phyloP scores from a whole-genome alignment of 2,329 filamentous ascomycete genomes.

The Leptoxyphium fumago region DNA sequence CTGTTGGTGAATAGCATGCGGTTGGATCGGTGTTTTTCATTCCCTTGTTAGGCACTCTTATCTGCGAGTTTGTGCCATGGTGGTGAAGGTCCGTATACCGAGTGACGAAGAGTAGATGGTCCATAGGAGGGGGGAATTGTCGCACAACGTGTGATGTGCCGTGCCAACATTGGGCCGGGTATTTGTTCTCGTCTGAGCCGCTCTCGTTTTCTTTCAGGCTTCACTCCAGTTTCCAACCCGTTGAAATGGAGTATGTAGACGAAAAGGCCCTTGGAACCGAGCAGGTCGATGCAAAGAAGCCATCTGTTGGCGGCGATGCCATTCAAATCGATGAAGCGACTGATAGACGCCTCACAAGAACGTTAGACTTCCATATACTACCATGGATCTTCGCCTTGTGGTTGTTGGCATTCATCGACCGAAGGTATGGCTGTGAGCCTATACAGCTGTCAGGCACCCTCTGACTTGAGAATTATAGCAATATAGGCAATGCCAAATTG shows the following conservation, averaged over 20 bases:
- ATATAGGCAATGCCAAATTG: constrained; percentile 29
- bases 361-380: constrained; percentile 29
- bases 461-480: constrained; percentile 9
- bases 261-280: constrained; percentile 1
- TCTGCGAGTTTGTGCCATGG: background rate
- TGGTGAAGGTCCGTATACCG: no score
- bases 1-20: background rate
- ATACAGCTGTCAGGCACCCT: background rate
- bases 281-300: background rate
- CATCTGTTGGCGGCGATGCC: background rate
- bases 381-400: constrained; percentile 33
- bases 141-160: background rate
- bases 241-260: background rate
- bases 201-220: background rate
- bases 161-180: background rate
- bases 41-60: background rate
- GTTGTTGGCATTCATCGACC: constrained; percentile 35
- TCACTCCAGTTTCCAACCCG: background rate
- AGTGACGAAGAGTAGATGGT: no score
- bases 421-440: constrained; percentile 17
- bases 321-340: background rate
- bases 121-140: background rate
- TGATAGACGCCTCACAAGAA: constrained; percentile 21
- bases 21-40: background rate
- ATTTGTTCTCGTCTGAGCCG: background rate